phyloP scores from a whole-genome alignment of 2,329 filamentous ascomycete species.

The Penicillium sp. region DNA sequence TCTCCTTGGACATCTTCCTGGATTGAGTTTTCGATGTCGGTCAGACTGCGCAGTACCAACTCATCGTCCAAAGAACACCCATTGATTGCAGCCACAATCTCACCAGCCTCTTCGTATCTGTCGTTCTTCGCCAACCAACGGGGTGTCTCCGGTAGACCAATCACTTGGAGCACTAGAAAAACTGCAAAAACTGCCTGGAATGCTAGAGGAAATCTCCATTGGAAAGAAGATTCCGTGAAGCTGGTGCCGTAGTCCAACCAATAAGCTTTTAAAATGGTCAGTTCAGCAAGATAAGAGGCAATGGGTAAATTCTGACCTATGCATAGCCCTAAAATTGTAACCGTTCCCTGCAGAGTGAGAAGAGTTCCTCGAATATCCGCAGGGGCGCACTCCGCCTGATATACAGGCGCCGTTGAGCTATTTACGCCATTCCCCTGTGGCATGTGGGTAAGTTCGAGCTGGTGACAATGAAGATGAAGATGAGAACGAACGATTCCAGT shows the following conservation, averaged over 20 bases:
- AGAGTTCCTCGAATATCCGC: conserved; percentile 29
- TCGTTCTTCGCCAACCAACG: conserved; percentile 36
- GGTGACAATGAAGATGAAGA: no score
- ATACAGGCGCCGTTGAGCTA: conserved; percentile 30
- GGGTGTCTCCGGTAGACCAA: conserved; percentile 36
- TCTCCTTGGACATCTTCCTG: conserved; percentile 32
- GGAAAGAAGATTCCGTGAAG: conserved; percentile 40
- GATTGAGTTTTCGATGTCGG: conserved; percentile 27
- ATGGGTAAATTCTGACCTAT: background rate
- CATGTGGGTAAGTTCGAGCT: background rate
- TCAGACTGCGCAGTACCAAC: conserved; percentile 17
- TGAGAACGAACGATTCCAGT: conserved; percentile 46
- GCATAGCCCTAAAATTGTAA: conserved; percentile 29
- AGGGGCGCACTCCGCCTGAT: conserved; percentile 37
- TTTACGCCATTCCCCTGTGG: conserved; percentile 29
- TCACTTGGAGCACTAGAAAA: conserved; percentile 29
- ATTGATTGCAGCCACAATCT: conserved; percentile 28
- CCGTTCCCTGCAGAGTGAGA: conserved; percentile 31
- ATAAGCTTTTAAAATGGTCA: conserved; percentile 31
- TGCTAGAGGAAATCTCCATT: conserved; percentile 37
- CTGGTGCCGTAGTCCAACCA: conserved; percentile 50
- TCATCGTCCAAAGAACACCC: conserved; percentile 15
- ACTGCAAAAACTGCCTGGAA: conserved; percentile 35
- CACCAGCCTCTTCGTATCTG: conserved; percentile 29
- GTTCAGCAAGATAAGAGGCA: conserved; percentile 25